Evolutionary conservation across 176 grass and related monocot genomes (phyloP), one percentile per base, ranked within the genome.

Genomic region (Raddia guianensis): DNA sequence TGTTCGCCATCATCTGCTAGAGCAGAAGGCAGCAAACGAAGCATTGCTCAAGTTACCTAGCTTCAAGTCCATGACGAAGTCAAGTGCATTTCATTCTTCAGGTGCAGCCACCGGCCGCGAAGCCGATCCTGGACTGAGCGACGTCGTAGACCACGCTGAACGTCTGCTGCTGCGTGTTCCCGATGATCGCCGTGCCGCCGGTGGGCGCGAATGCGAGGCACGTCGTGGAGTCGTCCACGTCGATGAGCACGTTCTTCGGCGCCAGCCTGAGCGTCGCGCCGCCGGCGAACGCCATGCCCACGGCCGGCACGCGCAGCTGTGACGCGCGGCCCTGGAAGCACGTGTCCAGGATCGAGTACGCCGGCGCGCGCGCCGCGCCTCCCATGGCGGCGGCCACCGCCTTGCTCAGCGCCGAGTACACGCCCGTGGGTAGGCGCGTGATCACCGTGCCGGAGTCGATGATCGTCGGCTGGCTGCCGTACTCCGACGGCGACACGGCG

Each of bases 361-460:
- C 86, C 0, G 88, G 75, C 3, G 90, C 83, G 16, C 86, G 80
- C 0, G 77, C 35, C 15, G 45, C 20, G 7, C 68, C 69, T 3
- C 15, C 43, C 80, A 93, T 88, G 42, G 91, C 91, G 2, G 63
- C 80, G 8, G 19, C 77, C 49, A 97, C 43, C 40, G 91, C 88
- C 81, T 82, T 83, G 86, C 88, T 87, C 40, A 97, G 87, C 78
- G 88, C 94, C 18, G 68, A 21, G 79, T 97, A 87, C n/a, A 97
- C 91, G 51, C 76, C 68, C 43, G 78, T 69, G 5, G 94, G 94
- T 33, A 97, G 81, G 4, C 94, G 83, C 18, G 91, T 82, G 77
- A 93, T 93, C 88, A 97, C 94, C 4, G 94, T 97, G 56, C 94
- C 94, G 0, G 94, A 97, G 86, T 97, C 94, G 2, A 97, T 89